Evolutionary conservation across 805 yeast species (phyloP), one percentile per base, ranked within the genome.

Genomic region (Clavispora carvajalis): DNA sequence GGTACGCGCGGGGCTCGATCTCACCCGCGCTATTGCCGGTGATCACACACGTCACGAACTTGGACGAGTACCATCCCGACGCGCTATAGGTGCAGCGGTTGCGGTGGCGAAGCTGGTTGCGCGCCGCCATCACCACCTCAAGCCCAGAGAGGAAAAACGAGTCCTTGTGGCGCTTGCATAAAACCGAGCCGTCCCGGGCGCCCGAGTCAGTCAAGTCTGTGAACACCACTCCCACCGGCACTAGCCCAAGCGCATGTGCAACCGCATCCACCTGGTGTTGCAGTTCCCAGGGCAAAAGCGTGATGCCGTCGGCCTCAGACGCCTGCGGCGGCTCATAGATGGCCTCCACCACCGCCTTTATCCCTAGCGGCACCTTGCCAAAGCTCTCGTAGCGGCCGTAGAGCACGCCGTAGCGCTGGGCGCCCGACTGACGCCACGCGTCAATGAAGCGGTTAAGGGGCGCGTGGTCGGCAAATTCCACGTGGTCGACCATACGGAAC

Each of bases 401-500:
- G 65, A 93, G 63, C 43, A 83, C 71, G 0, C 96, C 99, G 41
- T 84, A 72, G 53, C 99, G 76, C 64, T 93, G 99, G 16, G 77
- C 67, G 2, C 96, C 98, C 0, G 95, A 76, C 38, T 69, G 67
- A 62, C 99, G 80, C 99, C 99, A 93, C 17, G 85, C 68, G 49
- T 93, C 95, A 41, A 93, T 87, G 60, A 93, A 93, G 26, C 74
- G 69, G 60, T 93, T 87, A 39, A 93, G 77, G 19, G 89, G 74
- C 10, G 71, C 69, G 38, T 89, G 78, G 43, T 78, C 79, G 18
- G 87, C 79, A 60, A 90, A 86, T 59, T 93, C 99, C 22, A 93
- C 93, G 64, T 93, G 98, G 60, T 93, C 99, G 22, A 95, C 96
- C 95, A 93, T 87, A 53, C 99, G 76, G 61, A 86, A 93, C 25